Conservation (phyloP, 257 asterid species). For the Linderniella brevidens region DNA sequence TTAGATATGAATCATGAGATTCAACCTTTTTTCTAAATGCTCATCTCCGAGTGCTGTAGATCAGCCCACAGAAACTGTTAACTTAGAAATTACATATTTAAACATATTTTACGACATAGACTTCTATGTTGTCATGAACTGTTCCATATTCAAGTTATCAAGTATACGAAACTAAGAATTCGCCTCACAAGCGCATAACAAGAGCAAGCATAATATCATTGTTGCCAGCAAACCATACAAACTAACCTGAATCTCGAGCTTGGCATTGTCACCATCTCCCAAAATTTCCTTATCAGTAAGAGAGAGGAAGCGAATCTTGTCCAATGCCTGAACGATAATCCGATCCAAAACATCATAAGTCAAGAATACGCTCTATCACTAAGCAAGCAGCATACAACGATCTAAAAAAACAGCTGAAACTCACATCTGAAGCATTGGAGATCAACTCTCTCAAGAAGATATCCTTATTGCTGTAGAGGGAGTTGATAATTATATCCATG, state of each 20-base stretch:
- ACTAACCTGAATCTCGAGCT: constrained; percentile 89
- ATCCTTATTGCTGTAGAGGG: constrained; percentile 91
- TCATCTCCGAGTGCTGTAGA: no score
- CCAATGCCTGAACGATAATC: constrained; percentile 48
- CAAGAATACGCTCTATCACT: not conserved
- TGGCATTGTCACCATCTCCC: constrained; percentile 80
- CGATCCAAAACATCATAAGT: constrained; percentile 1
- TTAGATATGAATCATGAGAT: not conserved
- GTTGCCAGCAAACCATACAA: not conserved
- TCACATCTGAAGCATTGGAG: constrained; percentile 96
- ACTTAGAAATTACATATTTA: not conserved
- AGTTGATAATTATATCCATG: constrained; percentile 92
- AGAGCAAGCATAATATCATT: no score
- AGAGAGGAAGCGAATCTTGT: constrained; percentile 77
- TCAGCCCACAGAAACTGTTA: not conserved
- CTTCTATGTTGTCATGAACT: no score
- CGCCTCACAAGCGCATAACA: no score
- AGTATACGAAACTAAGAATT: no score
- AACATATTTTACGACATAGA: no score
- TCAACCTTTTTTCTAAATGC: no score
- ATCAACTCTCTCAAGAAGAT: constrained; percentile 91
- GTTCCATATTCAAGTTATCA: no score
- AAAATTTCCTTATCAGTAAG: constrained; percentile 85
- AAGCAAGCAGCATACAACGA: not conserved
- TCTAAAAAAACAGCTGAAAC: constrained; percentile 9